A percentile compares a stretch with the other conserved stretches of the same genome.
These are phyloP conservation scores for Rhizopogon rudus DNA, from an alignment of 768 basidiomycete genomes.

Conservation along the genomic window DNA sequence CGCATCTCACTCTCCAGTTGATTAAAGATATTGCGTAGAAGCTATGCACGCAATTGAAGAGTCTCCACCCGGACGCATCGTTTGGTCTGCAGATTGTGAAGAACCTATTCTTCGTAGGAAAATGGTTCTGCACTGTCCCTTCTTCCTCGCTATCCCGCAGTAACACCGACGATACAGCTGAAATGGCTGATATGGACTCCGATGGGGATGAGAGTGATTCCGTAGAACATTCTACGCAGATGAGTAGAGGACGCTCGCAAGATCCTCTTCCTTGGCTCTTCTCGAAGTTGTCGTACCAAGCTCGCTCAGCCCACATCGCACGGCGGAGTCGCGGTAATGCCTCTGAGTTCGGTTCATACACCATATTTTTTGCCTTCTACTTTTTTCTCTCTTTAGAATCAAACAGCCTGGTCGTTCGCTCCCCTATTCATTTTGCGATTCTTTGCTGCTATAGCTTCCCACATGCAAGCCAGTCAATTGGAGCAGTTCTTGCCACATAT, in stretches of 20 bases:
- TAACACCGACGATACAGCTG: slow-evolving; percentile 21
- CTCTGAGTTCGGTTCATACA: slow-evolving; percentile 18
- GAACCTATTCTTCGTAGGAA: slow-evolving; percentile 89
- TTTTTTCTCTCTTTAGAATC: slow-evolving; percentile 6
- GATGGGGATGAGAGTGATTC: slow-evolving; percentile 19
- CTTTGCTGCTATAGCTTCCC: slow-evolving; percentile 88
- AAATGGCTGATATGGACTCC: slow-evolving; percentile 26
- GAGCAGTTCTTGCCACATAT: slow-evolving; percentile 80
- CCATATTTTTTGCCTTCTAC: neutral
- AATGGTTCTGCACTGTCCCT: slow-evolving; percentile 60
- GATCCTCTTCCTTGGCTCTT: slow-evolving; percentile 89
- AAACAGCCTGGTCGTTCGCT: slow-evolving; percentile 83
- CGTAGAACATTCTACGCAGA: neutral
- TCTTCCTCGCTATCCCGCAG: slow-evolving; percentile 10
- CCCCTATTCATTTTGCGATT: slow-evolving; percentile 79
- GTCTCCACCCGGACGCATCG: slow-evolving; percentile 66
- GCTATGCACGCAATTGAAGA: slow-evolving; percentile 73
- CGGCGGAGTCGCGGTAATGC: slow-evolving; percentile 50
- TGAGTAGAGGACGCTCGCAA: neutral
- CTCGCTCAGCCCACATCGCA: slow-evolving; percentile 68
- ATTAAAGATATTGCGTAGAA: slow-evolving; percentile 73
- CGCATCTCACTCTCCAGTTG: slow-evolving; percentile 47
- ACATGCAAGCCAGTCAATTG: slow-evolving; percentile 54
- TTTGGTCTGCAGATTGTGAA: slow-evolving; percentile 86
- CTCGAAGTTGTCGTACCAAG: slow-evolving; percentile 88